Conservation (phyloP, 148 eudicot genomes). For the Vaccinium darrowii region DNA sequence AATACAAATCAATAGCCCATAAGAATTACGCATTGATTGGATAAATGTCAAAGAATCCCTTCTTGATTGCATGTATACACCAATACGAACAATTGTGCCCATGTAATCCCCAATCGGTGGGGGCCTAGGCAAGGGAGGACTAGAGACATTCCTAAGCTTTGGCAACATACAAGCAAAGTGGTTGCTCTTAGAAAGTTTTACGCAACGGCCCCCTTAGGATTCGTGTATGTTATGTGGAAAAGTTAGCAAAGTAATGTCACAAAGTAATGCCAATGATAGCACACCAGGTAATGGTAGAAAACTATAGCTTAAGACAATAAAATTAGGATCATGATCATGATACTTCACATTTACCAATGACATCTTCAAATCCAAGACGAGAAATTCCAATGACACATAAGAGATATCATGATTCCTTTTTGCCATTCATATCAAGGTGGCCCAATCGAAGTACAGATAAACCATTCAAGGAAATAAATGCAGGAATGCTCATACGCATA, state of each 20-base stretch:
- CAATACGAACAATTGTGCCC: not conserved
- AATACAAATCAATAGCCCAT: not conserved
- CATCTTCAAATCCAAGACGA: not conserved
- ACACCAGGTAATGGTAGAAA: constrained; percentile 1
- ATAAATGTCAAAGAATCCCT: not conserved
- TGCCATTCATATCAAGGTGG: not conserved
- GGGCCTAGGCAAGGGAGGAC: not conserved
- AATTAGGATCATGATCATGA: not conserved
- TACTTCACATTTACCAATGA: not conserved
- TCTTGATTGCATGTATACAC: not conserved
- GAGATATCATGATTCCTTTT: not conserved
- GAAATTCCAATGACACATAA: constrained; percentile 6
- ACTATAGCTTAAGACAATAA: not conserved
- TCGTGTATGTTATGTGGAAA: not conserved
- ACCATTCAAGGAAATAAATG: not conserved
- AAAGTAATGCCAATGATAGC: not conserved
- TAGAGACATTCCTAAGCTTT: not conserved
- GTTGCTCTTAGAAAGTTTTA: not conserved
- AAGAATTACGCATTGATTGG: not conserved
- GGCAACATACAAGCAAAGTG: not conserved
- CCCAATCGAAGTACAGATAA: not conserved
- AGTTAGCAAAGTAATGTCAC: not conserved
- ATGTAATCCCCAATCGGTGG: not conserved
- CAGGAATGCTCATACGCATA: not conserved
- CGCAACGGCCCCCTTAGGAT: not conserved